phyloP scores from a whole-genome alignment of 139 green algal genomes.

The Limnomonas spitsbergensis region DNA sequence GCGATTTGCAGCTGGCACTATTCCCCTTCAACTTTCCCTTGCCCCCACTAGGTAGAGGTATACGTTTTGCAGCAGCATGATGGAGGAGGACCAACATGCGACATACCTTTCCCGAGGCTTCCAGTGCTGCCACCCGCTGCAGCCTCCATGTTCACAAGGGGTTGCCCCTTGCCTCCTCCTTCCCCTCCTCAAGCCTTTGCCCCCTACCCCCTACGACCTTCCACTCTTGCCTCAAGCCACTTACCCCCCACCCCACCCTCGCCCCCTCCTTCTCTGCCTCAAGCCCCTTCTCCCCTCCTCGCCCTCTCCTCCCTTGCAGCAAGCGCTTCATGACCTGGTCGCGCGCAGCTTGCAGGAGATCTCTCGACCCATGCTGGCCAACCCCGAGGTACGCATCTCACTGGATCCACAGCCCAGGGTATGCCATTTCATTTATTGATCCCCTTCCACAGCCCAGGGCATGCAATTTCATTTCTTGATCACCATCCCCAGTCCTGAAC shows the following conservation, averaged over 20 bases:
- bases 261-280: not conserved
- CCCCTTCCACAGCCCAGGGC: not conserved
- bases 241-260: not conserved
- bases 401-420: not conserved
- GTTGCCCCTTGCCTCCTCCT: too few relatives aligned
- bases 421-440: not conserved
- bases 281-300: not conserved
- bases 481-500: not conserved
- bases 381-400: not conserved
- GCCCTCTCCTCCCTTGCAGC: not conserved
- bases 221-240: not conserved
- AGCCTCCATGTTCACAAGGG: too few relatives aligned
- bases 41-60: too few relatives aligned
- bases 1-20: not conserved
- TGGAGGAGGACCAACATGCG: too few relatives aligned
- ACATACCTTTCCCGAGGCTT: too few relatives aligned
- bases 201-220: not conserved
- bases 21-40: too few relatives aligned
- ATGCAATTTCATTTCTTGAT: not conserved
- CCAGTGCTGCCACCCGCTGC: too few relatives aligned
- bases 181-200: too few relatives aligned
- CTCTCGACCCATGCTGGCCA: not conserved
- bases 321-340: constrained; percentile 10
- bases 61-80: too few relatives aligned
- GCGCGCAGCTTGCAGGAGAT: not conserved